phyloP scores from a whole-genome alignment of 441 rosid species.

The Raphanus hybrid region DNA sequence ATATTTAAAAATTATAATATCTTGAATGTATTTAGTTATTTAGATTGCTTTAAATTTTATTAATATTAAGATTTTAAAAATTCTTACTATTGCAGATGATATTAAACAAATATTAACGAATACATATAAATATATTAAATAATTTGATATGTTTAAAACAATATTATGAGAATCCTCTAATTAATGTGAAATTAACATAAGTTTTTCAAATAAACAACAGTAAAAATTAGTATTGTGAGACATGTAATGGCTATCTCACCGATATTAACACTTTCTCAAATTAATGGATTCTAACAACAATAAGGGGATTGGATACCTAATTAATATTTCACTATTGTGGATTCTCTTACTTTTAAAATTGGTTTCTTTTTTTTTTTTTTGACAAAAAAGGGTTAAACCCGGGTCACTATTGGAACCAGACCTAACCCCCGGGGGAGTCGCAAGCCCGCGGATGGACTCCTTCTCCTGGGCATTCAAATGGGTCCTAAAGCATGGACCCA shows the following conservation, averaged over 20 bases:
- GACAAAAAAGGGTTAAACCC: too few relatives aligned
- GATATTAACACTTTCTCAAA: neutral
- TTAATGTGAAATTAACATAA: neutral
- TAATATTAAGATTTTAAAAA: neutral
- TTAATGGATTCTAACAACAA: neutral
- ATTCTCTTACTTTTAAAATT: neutral
- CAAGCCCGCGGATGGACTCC: too few relatives aligned
- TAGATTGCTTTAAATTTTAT: neutral
- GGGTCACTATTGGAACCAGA: too few relatives aligned
- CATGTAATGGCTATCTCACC: neutral
- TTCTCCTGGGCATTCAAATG: too few relatives aligned
- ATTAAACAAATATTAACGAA: neutral
- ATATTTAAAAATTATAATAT: neutral
- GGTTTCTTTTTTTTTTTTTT: too few relatives aligned
- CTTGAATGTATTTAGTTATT: neutral
- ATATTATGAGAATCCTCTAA: neutral
- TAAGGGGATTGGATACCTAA: neutral
- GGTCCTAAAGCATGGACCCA: too few relatives aligned
- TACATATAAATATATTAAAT: neutral
- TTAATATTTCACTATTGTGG: neutral
- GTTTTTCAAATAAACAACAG: neutral
- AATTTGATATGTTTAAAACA: neutral
- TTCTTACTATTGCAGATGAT: neutral
- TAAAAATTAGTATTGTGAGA: neutral
- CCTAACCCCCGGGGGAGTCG: too few relatives aligned